A percentile compares a stretch with the other conserved stretches of the same genome.
Conservation (phyloP, 1,139 yeast genomes). For the Hemisphaericaspora xylanilytica region DNA sequence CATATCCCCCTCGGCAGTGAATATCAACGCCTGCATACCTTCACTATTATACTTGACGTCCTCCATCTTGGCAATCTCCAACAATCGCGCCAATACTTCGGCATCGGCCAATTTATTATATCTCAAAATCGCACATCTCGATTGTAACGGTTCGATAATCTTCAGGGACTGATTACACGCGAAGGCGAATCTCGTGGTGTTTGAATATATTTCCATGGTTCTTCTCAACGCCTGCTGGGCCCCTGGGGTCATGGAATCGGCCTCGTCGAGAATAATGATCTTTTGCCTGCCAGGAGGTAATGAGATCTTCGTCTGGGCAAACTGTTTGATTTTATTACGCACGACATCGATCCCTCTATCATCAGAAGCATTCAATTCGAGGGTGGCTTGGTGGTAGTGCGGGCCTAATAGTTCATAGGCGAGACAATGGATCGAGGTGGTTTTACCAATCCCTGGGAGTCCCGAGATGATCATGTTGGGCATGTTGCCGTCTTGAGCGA, state of each 20-base stretch:
- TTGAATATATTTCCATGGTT: constrained; percentile 94
- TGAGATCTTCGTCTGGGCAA: constrained; percentile 73
- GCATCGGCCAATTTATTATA: constrained; percentile 80
- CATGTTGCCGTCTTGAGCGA: constrained; percentile 92
- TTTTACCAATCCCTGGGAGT: constrained; percentile 95
- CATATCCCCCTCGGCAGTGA: constrained; percentile 98
- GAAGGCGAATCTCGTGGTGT: constrained; percentile 94
- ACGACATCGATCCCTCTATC: constrained; percentile 53
- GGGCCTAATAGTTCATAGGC: constrained; percentile 78
- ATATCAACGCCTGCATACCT: constrained; percentile 91
- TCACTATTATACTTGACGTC: constrained; percentile 78
- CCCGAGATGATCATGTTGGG: constrained; percentile 96
- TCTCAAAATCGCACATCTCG: constrained; percentile 92
- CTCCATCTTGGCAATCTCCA: constrained; percentile 71
- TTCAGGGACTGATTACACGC: constrained; percentile 95
- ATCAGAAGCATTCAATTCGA: constrained; percentile 66
- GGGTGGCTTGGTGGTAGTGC: constrained; percentile 73
- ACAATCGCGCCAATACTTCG: constrained; percentile 74
- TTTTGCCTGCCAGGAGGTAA: constrained; percentile 65
- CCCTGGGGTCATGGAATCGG: constrained; percentile 98
- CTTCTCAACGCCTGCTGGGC: constrained; percentile 97
- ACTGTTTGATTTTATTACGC: constrained; percentile 46
- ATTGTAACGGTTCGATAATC: constrained; percentile 94
- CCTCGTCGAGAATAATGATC: constrained; percentile 88
- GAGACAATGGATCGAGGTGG: constrained; percentile 88